These are phyloP conservation scores for Fraxinus sp. DNA, from an alignment of 305 asterid species.

Conservation along the genomic window DNA sequence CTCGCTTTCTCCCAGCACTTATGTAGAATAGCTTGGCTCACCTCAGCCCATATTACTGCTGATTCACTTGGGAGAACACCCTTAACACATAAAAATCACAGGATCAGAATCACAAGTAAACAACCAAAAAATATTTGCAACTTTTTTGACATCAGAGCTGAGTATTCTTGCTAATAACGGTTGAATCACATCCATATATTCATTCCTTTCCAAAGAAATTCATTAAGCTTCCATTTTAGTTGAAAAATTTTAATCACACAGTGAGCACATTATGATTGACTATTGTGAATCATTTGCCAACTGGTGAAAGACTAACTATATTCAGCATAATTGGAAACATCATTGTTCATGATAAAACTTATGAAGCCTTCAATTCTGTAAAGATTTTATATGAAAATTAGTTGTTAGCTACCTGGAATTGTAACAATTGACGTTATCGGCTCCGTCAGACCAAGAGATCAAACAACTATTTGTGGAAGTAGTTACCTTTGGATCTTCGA, in stretches of 20 bases:
- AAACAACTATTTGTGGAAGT: not conserved
- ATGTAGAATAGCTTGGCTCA: constrained; percentile 54
- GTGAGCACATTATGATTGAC: not conserved
- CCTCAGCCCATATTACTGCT: constrained; percentile 68
- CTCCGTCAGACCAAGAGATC: not conserved
- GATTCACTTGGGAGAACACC: constrained; percentile 55
- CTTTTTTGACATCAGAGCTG: not conserved
- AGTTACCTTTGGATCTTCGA: constrained; percentile 54
- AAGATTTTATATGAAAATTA: not conserved
- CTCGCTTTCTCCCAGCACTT: constrained; percentile 72
- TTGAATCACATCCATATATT: not conserved
- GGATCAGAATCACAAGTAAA: not conserved
- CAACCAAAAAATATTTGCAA: not conserved
- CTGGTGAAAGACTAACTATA: not conserved
- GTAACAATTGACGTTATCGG: not conserved
- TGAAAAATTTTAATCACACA: not conserved
- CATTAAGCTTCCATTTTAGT: not conserved
- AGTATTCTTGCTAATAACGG: not conserved
- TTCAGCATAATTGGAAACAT: not conserved
- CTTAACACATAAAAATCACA: constrained; percentile 29
- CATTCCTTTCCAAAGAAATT: not conserved
- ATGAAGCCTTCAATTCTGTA: not conserved
- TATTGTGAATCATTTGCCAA: not conserved
- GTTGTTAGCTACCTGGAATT: not conserved
- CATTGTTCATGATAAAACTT: not conserved